Evolutionary conservation across 495 filamentous ascomycete genomes (phyloP), one percentile per base, ranked within the genome.

Genomic region (Collariella sp.): DNA sequence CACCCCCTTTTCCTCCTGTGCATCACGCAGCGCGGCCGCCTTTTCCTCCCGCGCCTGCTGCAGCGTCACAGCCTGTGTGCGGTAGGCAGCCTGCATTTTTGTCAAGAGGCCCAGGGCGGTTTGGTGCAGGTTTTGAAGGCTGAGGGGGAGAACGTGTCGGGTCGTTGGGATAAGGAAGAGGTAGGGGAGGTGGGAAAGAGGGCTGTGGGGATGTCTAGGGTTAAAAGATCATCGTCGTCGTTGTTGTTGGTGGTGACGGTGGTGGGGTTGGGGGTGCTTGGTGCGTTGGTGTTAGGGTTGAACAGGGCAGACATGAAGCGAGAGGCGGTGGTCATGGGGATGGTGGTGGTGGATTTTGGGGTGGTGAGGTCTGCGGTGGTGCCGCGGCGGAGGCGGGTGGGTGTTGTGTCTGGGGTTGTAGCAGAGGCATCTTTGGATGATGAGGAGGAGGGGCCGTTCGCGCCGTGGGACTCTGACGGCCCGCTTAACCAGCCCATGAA

Each of bases 71-170:
- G 77, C 79, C 10, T 83, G 78, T 57, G 79, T 68, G 49, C 81
- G 80, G 72, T 90, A 91, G 18, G 87, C 88, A 33, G 73, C 70
- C 62, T 91, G 89, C 66, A 89, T 75, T 48, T 72, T 76, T 43
- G 70, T 66, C 16, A 90, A 68, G 11, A 89, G 69, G n/a, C 72
- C 74, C 46, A 83, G 75, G 38, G 88, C 87, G 61, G 83, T 87
- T 43, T 72, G 68, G 34, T 85, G 79, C 10, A 91, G 73, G 60
- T 83, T 81, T 86, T 82, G 72, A 85, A 84, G 5, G 85, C 81
- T 9, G 83, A 78, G 1, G 82, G 80, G 3, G 80, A 84, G 63
- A 82, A 76, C 42, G 76, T 58, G 55, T 83, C 74, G n/a, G n/a
- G n/a, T n/a, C n/a, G n/a, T 34, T 70, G 66, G 10, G 67, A 65